Evolutionary conservation across 2,329 filamentous ascomycete species (phyloP).

Genomic region (Aureobasidium leucospermi): DNA sequence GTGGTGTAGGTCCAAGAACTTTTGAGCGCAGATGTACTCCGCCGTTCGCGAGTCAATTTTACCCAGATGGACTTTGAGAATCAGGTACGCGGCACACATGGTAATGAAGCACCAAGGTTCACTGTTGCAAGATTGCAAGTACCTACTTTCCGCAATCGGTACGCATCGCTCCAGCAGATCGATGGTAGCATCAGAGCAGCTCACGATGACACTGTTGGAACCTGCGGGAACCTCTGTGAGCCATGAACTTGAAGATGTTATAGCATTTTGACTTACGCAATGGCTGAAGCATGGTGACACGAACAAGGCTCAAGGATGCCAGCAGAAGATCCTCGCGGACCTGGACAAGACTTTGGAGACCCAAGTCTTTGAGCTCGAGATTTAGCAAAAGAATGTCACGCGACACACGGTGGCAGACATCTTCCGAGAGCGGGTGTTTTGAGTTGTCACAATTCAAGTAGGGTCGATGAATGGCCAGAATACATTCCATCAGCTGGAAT

Average conservation of each 20-base stretch:
- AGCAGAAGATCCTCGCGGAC: background rate
- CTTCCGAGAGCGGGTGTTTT: background rate
- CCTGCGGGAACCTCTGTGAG: background rate
- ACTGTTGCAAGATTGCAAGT: background rate
- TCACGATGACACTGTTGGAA: background rate
- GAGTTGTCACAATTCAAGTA: background rate
- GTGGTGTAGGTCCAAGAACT: background rate
- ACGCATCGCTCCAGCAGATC: background rate
- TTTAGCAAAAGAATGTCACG: background rate
- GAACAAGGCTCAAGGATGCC: background rate
- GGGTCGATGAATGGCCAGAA: background rate
- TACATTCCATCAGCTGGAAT: background rate
- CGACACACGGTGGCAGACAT: background rate
- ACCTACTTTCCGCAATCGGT: background rate
- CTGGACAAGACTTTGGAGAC: background rate
- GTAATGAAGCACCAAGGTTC: background rate
- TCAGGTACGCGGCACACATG: background rate
- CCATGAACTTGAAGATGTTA: background rate
- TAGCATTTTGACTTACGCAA: background rate
- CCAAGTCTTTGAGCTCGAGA: background rate
- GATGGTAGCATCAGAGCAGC: background rate
- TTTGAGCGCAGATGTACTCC: background rate
- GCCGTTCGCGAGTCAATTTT: background rate
- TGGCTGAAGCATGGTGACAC: background rate
- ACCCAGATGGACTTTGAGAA: background rate